Conservation (phyloP, 306 rosid genomes). For the Fragaria iinumae region DNA sequence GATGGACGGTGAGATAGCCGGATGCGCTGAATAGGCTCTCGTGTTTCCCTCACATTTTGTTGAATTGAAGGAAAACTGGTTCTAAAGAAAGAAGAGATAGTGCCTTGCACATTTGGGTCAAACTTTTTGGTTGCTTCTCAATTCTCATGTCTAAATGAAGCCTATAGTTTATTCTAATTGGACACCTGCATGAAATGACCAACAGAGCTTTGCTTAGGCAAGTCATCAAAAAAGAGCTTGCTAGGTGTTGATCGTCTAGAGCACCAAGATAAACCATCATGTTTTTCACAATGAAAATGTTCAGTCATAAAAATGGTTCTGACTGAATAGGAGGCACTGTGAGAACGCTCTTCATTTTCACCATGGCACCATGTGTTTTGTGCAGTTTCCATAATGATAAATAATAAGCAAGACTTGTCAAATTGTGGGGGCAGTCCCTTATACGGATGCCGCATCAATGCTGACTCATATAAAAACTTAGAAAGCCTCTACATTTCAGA, state of each 20-base stretch:
- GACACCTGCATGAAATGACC: neutral
- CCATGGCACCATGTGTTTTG: neutral
- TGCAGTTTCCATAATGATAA: neutral
- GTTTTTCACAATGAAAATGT: neutral
- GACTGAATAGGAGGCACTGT: neutral
- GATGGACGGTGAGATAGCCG: too few species aligned
- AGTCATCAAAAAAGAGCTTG: neutral
- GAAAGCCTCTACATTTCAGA: neutral
- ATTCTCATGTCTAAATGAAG: neutral
- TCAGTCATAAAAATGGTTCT: neutral
- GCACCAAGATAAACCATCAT: neutral
- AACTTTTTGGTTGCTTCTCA: neutral
- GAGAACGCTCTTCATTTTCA: neutral
- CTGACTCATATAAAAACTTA: conserved; percentile 14
- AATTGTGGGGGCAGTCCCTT: conserved; percentile 18
- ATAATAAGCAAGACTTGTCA: conserved; percentile 16
- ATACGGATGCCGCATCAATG: conserved; percentile 9
- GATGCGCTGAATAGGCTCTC: too few species aligned
- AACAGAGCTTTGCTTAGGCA: neutral
- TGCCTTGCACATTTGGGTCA: neutral
- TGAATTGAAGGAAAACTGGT: neutral
- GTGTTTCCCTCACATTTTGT: neutral
- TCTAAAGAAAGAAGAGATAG: neutral
- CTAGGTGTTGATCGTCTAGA: neutral
- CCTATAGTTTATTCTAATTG: neutral